Percentiles rank a stretch among this genome's conserved stretches.
Conservation (phyloP, 805 yeast species). For the Ogataea thermomethanolica region DNA sequence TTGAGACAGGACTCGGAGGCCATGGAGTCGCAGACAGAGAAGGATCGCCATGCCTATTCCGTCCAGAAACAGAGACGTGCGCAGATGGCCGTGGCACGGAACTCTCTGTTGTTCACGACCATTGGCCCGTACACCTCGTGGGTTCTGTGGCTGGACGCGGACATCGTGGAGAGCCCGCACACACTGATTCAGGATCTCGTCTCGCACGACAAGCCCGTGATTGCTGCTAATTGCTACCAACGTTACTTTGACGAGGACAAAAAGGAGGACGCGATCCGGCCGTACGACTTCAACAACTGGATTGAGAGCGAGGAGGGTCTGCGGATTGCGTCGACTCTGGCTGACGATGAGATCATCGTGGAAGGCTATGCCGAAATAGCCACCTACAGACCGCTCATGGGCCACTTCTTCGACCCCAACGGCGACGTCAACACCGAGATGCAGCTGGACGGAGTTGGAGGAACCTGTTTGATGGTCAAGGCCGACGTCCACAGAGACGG, state of each 20-base stretch:
- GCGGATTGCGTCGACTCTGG: constrained; percentile 64
- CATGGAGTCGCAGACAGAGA: constrained; percentile 69
- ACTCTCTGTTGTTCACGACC: constrained; percentile 84
- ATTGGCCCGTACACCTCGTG: constrained; percentile 87
- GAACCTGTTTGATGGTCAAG: constrained; percentile 92
- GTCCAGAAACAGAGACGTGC: constrained; percentile 88
- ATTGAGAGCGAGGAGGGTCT: constrained; percentile 78
- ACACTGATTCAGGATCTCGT: constrained; percentile 85
- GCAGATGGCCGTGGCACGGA: constrained; percentile 92
- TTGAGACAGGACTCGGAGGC: constrained; percentile 88
- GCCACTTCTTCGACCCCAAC: constrained; percentile 66
- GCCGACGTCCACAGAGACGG: constrained; percentile 99
- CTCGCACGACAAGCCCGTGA: constrained; percentile 76
- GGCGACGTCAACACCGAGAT: constrained; percentile 67
- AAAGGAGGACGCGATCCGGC: constrained; percentile 58
- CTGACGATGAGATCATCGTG: constrained; percentile 86
- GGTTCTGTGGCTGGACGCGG: constrained; percentile 97
- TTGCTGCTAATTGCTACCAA: constrained; percentile 93
- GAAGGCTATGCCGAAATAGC: constrained; percentile 95
- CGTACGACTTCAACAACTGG: constrained; percentile 98
- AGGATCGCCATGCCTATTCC: constrained; percentile 81
- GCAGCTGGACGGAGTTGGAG: constrained; percentile 96
- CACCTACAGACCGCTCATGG: constrained; percentile 94
- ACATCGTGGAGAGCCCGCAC: constrained; percentile 83
- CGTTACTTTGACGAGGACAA: constrained; percentile 60